A percentile compares a stretch with the other conserved stretches of the same genome.
These are phyloP conservation scores for Populus tomentosa DNA, from an alignment of 441 rosid species.

Conservation along the genomic window DNA sequence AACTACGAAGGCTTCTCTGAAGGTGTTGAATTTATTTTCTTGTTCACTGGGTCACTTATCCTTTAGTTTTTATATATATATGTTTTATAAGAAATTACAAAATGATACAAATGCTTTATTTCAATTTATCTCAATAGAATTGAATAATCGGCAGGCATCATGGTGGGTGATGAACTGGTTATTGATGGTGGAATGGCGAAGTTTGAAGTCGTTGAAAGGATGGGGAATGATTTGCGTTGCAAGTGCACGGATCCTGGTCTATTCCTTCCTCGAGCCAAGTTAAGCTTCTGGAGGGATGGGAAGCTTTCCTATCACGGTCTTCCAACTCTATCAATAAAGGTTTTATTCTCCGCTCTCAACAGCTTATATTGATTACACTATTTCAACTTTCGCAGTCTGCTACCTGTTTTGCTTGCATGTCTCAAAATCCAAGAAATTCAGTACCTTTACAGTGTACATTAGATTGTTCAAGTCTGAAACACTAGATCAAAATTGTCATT, in stretches of 20 bases:
- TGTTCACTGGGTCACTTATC: not conserved
- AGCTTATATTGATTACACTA: no score
- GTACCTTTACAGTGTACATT: no score
- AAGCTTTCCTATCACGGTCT: constrained; percentile 50
- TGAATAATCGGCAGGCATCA: constrained; percentile 36
- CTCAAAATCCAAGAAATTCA: no score
- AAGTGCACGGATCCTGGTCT: constrained; percentile 66
- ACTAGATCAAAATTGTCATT: no score
- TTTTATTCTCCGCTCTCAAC: constrained; percentile 10
- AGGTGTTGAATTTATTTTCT: constrained; percentile 29
- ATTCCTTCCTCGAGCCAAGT: constrained; percentile 64
- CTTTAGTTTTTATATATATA: not conserved
- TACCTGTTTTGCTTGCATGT: no score
- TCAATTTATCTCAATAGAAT: not conserved
- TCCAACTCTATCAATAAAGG: constrained; percentile 61
- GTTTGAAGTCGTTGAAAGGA: constrained; percentile 57
- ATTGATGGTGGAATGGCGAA: constrained; percentile 86
- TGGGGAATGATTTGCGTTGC: constrained; percentile 57
- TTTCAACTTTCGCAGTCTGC: no score
- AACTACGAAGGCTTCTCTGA: constrained; percentile 60
- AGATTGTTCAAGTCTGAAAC: no score
- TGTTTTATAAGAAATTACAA: constrained; percentile 2
- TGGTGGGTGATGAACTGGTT: constrained; percentile 64
- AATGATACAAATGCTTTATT: not conserved
- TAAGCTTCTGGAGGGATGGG: constrained; percentile 73